Base-by-base conservation (phyloP, 2,329 filamentous ascomycete genomes). In the Calonectria hongkongensis region DNA sequence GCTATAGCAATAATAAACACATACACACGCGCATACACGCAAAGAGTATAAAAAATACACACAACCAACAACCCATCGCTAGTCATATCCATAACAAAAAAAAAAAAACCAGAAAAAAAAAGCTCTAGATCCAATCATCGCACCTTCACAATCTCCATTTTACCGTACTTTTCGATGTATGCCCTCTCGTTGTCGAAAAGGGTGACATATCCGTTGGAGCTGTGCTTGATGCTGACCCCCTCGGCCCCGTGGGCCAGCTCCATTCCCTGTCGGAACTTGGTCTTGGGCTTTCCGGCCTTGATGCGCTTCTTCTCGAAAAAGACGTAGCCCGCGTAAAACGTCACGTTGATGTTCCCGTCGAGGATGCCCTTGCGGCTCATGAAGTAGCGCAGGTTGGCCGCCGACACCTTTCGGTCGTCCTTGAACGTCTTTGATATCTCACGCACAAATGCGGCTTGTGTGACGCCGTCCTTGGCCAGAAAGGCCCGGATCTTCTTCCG, bases 231-330 rank as follows among this genome's bases (percentile, higher is more conserved):
- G 62, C 78, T 73, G 28, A 84, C 76, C 15, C 82, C 84, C 6
- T 62, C 33, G 8, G 48, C 33, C 0, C 76, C 78, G 72, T 84
- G 80, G 2, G 75, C 68, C 18, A 76, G 68, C 79, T 92, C 89
- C 88, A 91, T 91, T 70, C 88, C 86, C 73, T 84, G 63, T 15
- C 89, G 82, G 76, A 87, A 85, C 78, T 88, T 85, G 21, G 81
- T 85, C 83, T 91, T 91, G 54, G 86, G 82, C 80, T 89, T 90
- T 0, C 83, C 82, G 66, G 89, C 83, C 76, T 85, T 85, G 67
- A 92, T 81, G 18, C 89, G 82, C 75, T 88, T 74, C 83, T 92
- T 92, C 82, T 92, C 89, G 76, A 92, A 92, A 79, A 87, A 91
- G 25, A 90, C 85, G 77, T 92, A 92, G 0, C 84, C 85, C 3